Percentiles rank a stretch among this genome's conserved stretches.
These are phyloP conservation scores for Tetrapisispora arboricola DNA, from an alignment of 805 yeast genomes.

Conservation along the genomic window DNA sequence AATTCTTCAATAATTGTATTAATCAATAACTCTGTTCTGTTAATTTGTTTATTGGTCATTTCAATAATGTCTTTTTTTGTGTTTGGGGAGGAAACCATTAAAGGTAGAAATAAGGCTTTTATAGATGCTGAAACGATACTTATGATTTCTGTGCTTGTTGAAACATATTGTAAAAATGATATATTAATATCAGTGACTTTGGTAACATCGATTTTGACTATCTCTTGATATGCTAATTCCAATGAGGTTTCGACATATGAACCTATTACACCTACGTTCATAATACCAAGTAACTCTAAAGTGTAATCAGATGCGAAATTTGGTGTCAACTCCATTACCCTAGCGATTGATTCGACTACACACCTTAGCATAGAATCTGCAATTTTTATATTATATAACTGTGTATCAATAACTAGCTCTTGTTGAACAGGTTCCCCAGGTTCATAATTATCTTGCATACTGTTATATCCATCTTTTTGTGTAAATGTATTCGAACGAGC, in stretches of 20 bases:
- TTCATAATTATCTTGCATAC: background rate
- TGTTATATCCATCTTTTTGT: background rate
- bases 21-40: constrained; percentile 53
- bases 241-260: constrained; percentile 66
- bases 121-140: constrained; percentile 61
- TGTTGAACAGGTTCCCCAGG: background rate
- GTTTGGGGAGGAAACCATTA: constrained; percentile 50
- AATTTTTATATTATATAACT: constrained; percentile 30
- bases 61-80: constrained; percentile 50
- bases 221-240: constrained; percentile 51
- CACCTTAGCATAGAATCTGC: constrained; percentile 60
- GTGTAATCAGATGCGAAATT: constrained; percentile 50
- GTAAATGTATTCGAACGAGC: constrained; percentile 10
- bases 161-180: constrained; percentile 39
- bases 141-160: constrained; percentile 48
- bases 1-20: constrained; percentile 55
- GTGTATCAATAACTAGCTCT: background rate
- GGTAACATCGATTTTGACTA: constrained; percentile 30
- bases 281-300: constrained; percentile 53
- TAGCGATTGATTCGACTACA: constrained; percentile 65
- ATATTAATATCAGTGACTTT: constrained; percentile 32
- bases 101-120: constrained; percentile 65
- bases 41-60: constrained; percentile 49
- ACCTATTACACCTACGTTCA: constrained; percentile 61
- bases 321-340: constrained; percentile 66